A percentile compares a stretch with the other conserved stretches of the same genome.
Evolutionary conservation across 2,329 filamentous ascomycete genomes (phyloP).

Genomic region (Epichloe baconii): DNA sequence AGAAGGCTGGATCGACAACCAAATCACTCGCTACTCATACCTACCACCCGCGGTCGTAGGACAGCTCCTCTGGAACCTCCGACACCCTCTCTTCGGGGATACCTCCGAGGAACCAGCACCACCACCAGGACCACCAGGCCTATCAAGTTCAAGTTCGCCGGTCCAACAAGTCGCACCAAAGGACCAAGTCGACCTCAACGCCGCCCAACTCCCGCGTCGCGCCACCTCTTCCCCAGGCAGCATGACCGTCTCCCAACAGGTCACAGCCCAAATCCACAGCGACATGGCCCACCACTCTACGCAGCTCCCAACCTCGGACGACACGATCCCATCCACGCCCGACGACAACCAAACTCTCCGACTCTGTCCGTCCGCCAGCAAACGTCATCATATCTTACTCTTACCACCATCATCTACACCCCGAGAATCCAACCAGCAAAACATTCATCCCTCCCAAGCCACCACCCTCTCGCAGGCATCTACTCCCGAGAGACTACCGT

Average conservation of each 20-base stretch:
- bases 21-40: slow-evolving; percentile 38
- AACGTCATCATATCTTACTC: slow-evolving; percentile 1
- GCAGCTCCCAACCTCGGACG: slow-evolving; percentile 17
- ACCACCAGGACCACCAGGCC: neutral
- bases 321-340: slow-evolving; percentile 20
- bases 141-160: neutral
- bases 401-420: slow-evolving; percentile 2
- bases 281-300: slow-evolving; percentile 30
- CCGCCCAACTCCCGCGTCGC: neutral
- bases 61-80: slow-evolving; percentile 44
- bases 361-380: neutral
- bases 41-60: slow-evolving; percentile 44
- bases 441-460: slow-evolving; percentile 20
- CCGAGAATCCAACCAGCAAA: slow-evolving; percentile 3
- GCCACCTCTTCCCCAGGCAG: slow-evolving; percentile 6
- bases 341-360: slow-evolving; percentile 9
- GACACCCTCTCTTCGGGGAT: slow-evolving; percentile 32
- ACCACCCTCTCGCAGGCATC: slow-evolving; percentile 25
- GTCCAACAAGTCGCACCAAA: neutral
- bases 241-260: slow-evolving; percentile 35
- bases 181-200: neutral
- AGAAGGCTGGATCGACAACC: slow-evolving; percentile 39
- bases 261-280: slow-evolving; percentile 36
- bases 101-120: slow-evolving; percentile 7
- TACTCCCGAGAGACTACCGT: slow-evolving; percentile 15